These are phyloP conservation scores for Fraxinus pennsylvanica DNA, from an alignment of 257 asterid species.

Conservation along the genomic window DNA sequence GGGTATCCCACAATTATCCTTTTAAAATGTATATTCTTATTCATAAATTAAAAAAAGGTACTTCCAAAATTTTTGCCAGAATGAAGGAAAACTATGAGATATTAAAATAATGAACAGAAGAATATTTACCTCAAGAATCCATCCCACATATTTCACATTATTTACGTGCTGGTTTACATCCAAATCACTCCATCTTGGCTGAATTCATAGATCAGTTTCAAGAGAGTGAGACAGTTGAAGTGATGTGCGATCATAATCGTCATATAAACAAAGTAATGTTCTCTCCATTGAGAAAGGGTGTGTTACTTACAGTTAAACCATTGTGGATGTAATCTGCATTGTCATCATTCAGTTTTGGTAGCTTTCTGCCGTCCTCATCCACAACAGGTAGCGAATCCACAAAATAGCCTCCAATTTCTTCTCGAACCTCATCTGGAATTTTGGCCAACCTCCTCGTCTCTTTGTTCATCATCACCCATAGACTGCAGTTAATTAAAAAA, in stretches of 20 bases:
- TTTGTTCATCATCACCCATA: conserved; percentile 98
- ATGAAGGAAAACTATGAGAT: background rate
- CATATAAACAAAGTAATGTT: background rate
- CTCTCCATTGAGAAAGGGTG: conserved; percentile 7
- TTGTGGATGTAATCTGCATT: conserved; percentile 61
- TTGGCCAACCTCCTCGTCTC: conserved; percentile 87
- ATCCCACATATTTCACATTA: conserved; percentile 89
- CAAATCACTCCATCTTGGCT: conserved; percentile 92
- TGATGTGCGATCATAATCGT: background rate
- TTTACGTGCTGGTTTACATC: conserved; percentile 97
- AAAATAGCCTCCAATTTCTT: conserved; percentile 73
- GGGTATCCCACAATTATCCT: background rate
- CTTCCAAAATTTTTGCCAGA: background rate
- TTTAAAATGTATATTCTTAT: background rate
- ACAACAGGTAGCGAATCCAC: conserved; percentile 85
- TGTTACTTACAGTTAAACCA: conserved; percentile 83
- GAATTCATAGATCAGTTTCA: conserved; percentile 32
- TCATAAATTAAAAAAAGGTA: background rate
- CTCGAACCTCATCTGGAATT: conserved; percentile 91
- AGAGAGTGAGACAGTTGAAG: background rate
- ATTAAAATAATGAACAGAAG: conserved; percentile 6
- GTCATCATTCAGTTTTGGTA: conserved; percentile 79
- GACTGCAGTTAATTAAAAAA: conserved; percentile 42
- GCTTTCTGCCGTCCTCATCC: conserved; percentile 74
- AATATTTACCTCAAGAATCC: conserved; percentile 89